Evolutionary conservation across 2,329 filamentous ascomycete genomes (phyloP), one percentile per base, ranked within the genome.

Genomic region (Scortechinia acanthostroma): DNA sequence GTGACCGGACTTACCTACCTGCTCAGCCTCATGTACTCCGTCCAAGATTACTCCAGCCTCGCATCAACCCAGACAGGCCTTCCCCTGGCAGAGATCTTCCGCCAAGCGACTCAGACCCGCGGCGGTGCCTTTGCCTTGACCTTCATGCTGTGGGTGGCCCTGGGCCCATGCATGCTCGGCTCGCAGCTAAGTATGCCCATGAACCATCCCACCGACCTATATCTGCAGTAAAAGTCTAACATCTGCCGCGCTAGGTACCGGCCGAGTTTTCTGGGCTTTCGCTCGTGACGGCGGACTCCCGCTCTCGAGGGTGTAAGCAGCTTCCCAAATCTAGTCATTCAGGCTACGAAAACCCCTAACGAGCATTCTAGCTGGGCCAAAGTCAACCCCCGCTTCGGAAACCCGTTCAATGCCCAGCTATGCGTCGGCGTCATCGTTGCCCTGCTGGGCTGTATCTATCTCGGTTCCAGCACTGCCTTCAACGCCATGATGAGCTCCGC

Each of bases 11-110:
- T 74, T 13, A 60, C 64, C n/a, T 76, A 73, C 51, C 59, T 73
- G 2, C 61, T 76, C 21, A 61, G 63, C 4, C 66, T 77, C 43
- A 74, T 76, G 63, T 76, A 73, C 51, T 69, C 64, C 1, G 66
- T 74, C 42, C 68, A 70, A 42, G 65, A 74, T 51, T 71, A 71
- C 43, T 53, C 61, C 33, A 61, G 60, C 1, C 59, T 77, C 1
- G 59, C 66, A 45, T 49, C 50, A n/a, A 59, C 58, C 4, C 59
- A 59, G 43, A 71, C 67, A 4, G 63, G 63, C 1, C 59, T 71
- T 4, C 70, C 69, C 0, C 58, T 71, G 15, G 59, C 65, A 3
- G 69, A 71, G 52, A 61, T 73, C 3, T 73, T 70, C 53, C 58
- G 61, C 6, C 68, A 70, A 49, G 69, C 65, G 3, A 67, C 65